Conservation (phyloP, 1,284 basidiomycete genomes). For the Cystobasidium slooffiae region DNA sequence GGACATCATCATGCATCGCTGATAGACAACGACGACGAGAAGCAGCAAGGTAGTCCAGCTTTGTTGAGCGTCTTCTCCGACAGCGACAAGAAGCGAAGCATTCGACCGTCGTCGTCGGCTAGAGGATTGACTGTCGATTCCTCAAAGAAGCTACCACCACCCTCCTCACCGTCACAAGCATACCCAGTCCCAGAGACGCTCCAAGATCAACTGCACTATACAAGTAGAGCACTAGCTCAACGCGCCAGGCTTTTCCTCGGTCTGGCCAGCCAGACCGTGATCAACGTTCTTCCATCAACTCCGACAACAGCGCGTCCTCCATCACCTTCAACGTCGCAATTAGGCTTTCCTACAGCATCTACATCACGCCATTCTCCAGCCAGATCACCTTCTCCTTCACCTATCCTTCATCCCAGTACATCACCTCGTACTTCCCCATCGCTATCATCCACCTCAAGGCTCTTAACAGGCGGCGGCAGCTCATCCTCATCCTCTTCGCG, state of each 20-base stretch:
- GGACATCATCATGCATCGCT: background rate
- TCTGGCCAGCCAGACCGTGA: conserved; percentile 19
- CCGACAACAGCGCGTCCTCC: conserved; percentile 20
- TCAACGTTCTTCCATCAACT: conserved; percentile 23
- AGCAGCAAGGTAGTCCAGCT: background rate
- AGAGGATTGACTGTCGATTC: conserved; percentile 10
- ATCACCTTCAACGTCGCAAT: conserved; percentile 12
- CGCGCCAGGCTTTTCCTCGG: conserved; percentile 17
- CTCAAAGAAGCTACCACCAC: conserved; percentile 1
- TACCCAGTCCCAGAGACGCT: conserved; percentile 21
- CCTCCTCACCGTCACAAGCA: conserved; percentile 10
- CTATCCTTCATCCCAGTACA: background rate
- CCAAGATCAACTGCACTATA: conserved; percentile 11
- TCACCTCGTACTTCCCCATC: background rate
- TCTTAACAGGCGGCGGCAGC: conserved; percentile 5
- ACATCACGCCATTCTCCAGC: conserved; percentile 4
- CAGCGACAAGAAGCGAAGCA: background rate
- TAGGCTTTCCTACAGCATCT: conserved; percentile 1
- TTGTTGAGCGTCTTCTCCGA: conserved; percentile 7
- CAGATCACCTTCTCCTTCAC: conserved; percentile 10
- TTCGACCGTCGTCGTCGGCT: background rate
- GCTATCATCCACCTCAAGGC: background rate
- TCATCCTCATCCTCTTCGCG: background rate
- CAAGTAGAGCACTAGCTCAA: conserved; percentile 22
- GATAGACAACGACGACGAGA: background rate